Conservation (phyloP, 2,329 filamentous ascomycete species). For the Tolypocladium paradoxum region DNA sequence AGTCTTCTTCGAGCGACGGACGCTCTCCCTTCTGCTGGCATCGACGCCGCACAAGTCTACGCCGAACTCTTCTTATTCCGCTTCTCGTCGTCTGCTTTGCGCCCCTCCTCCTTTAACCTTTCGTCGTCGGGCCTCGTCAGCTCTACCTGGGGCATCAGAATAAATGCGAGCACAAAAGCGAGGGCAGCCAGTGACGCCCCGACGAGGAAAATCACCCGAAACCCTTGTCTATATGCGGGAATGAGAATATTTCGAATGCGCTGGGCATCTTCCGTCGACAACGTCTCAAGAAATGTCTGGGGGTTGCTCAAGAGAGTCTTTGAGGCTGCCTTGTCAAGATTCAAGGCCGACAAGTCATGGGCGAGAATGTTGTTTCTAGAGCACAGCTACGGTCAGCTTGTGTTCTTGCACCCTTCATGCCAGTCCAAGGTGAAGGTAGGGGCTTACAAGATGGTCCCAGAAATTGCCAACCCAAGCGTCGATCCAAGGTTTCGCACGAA, state of each 20-base stretch:
- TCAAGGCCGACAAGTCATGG: slow-evolving; percentile 15
- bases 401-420: not conserved
- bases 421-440: not conserved
- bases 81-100: slow-evolving; percentile 9
- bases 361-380: slow-evolving; percentile 26
- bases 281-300: slow-evolving; percentile 16
- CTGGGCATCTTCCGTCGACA: slow-evolving; percentile 17
- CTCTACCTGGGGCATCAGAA: slow-evolving; percentile 28
- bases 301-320: slow-evolving; percentile 22
- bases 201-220: slow-evolving; percentile 27
- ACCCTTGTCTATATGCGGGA: slow-evolving; percentile 24
- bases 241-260: slow-evolving; percentile 19
- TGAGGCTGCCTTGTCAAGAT: slow-evolving; percentile 9
- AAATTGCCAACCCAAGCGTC: slow-evolving; percentile 27
- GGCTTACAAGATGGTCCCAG: slow-evolving; percentile 26
- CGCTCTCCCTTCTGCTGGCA: not conserved
- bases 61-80: slow-evolving; percentile 2
- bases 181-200: slow-evolving; percentile 23
- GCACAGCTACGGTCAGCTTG: not conserved
- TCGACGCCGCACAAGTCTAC: not conserved
- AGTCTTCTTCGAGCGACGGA: not conserved
- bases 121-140: slow-evolving; percentile 25
- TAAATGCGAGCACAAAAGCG: slow-evolving; percentile 25
- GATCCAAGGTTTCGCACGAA: slow-evolving; percentile 29
- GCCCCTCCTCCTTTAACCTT: slow-evolving; percentile 24